Evolutionary conservation across 345 rosid genomes (phyloP).

Genomic region (Punica granatum): DNA sequence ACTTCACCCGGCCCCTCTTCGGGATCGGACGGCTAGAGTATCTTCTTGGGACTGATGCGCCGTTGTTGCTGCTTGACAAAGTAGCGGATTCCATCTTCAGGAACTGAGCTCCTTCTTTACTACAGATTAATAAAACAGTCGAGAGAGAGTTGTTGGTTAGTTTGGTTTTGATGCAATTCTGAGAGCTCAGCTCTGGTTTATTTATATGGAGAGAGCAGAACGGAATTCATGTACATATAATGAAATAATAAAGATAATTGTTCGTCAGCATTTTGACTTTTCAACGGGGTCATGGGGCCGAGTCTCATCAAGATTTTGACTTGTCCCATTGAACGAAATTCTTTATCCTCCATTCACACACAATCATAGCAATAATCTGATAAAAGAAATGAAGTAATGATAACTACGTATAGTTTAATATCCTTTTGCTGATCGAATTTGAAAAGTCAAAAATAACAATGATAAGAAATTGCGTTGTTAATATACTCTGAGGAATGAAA

Average conservation of each 20-base stretch:
- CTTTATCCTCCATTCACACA: too few relatives aligned
- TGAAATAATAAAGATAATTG: background rate
- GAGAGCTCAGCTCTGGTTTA: background rate
- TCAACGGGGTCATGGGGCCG: background rate
- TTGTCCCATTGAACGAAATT: background rate
- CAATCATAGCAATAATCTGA: too few relatives aligned
- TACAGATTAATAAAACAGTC: too few relatives aligned
- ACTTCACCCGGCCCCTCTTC: constrained; percentile 39
- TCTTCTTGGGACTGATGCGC: background rate
- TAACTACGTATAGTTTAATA: too few relatives aligned
- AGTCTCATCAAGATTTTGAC: background rate
- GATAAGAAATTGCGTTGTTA: too few relatives aligned
- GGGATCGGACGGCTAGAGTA: constrained; percentile 31
- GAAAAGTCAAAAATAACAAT: too few relatives aligned
- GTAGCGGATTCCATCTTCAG: background rate
- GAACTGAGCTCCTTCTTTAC: background rate
- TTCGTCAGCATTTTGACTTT: background rate
- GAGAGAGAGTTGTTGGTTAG: background rate
- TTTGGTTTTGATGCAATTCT: background rate
- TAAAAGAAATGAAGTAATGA: too few relatives aligned
- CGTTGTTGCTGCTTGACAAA: background rate
- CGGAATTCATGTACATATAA: background rate
- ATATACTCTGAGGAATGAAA: too few relatives aligned
- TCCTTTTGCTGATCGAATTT: too few relatives aligned
- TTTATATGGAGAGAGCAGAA: too few relatives aligned